Base-by-base conservation (phyloP, 768 basidiomycete genomes). In the Naganishia antarctica region DNA sequence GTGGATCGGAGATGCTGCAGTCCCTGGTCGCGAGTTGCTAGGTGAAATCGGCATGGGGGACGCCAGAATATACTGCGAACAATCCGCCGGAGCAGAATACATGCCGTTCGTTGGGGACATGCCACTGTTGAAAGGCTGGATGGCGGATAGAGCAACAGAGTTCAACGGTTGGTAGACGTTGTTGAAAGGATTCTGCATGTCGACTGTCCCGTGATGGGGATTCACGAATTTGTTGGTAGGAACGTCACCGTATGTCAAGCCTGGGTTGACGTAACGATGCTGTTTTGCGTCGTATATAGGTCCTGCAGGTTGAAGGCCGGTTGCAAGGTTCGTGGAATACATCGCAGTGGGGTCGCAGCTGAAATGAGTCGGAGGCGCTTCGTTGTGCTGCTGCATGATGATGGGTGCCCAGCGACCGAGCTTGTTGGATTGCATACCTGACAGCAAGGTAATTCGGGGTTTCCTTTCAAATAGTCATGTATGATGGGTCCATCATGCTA, bases 291-390 rank as follows among this genome's bases (percentile, higher is more conserved):
- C 34, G 34, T 57, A 57, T 40, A 57, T 57, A 57, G 37, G 32
- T 37, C 34, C 37, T 40, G 53, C 37, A 23, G 53, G 34, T 40
- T 57, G 53, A 2, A 57, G 53, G 21, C 37, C 53, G 37, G 37
- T 16, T 4, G 23, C 21, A 34, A 40, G n/a, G 12, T 57, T 29
- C 37, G 34, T 23, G 18, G 21, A n/a, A 57, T 57, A 37, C 34
- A 37, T 26, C 7, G 37, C 0, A 11, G 3, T 37, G 37, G 53
- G 3, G 5, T n/a, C 3, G 16, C 15, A 41, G 37, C 11, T 57
- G 21, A 57, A 40, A 3, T n/a, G 34, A 25, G 23, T 37, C n/a
- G n/a, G n/a, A n/a, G n/a, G 32, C 28, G 23, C 13, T n/a, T 1
- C 18, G 7, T 25, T n/a, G 37, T 23, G 9, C 4, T 15, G n/a